Percentiles rank a stretch among this genome's conserved stretches.
These are phyloP conservation scores for Solanum hybrid DNA, from an alignment of 305 asterid species.

Conservation along the genomic window DNA sequence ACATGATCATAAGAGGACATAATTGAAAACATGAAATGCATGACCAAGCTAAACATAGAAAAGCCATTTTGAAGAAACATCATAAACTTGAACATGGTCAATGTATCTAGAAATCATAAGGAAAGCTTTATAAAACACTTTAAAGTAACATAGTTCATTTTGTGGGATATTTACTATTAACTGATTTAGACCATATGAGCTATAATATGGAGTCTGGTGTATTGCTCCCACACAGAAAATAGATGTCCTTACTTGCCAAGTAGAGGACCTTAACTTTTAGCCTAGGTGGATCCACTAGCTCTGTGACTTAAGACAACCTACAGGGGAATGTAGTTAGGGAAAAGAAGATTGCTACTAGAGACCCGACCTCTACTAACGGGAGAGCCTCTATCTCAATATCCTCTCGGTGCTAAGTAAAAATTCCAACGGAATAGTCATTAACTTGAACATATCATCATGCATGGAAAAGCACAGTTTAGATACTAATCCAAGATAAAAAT, in stretches of 20 bases:
- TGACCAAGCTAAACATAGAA: too few relatives aligned
- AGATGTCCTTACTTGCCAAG: not conserved
- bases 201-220: not conserved
- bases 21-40: too few relatives aligned
- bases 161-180: not conserved
- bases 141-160: not conserved
- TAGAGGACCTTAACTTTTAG: not conserved
- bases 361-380: not conserved
- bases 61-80: too few relatives aligned
- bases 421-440: too few relatives aligned
- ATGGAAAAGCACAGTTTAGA: too few relatives aligned
- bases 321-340: not conserved
- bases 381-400: not conserved
- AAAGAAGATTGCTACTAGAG: not conserved
- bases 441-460: too few relatives aligned
- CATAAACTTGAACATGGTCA: not conserved
- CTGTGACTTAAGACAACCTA: not conserved
- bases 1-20: too few relatives aligned
- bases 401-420: not conserved
- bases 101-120: not conserved
- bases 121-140: not conserved
- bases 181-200: not conserved
- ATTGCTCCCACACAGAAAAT: not conserved
- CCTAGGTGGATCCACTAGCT: not conserved
- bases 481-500: too few relatives aligned